Base-by-base conservation (phyloP, 495 filamentous ascomycete species). In the Penicillium simplicissimum region DNA sequence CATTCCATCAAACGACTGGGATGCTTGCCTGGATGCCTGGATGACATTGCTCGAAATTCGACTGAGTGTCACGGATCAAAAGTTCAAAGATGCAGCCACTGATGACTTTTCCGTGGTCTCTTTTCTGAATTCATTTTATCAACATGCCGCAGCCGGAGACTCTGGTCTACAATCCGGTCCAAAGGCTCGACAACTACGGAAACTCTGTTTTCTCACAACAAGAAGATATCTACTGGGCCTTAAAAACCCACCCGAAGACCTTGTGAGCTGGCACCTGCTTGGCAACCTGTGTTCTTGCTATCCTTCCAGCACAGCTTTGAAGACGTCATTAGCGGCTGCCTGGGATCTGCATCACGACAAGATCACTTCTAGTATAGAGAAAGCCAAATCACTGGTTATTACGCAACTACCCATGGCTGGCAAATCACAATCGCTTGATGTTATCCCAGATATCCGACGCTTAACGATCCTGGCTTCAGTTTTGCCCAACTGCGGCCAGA, bases 1-100 rank as follows among this genome's bases (percentile, higher is more conserved):
- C 58, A 80, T 96, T 35, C 76, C 81, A 9, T 82, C 86, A 1
- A 75, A 83, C 34, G 91, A 96, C 73, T 96, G 92, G 92, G 83
- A 88, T 57, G 79, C 82, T 36, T 93, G 88, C 71, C 72, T 95
- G 17, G 86, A 91, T 69, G 88, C 90, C 43, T 96, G 92, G 92
- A 73, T 88, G 19, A 68, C 83, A 9, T 76, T 96, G 4, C 70
- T 86, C 25, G 80, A 85, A 31, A 79, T 84, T 47, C 83, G 91
- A 62, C 71, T 96, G 9, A 83, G 82, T 34, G 64, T 88, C 3
- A 70, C 86, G 3, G 75, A 79, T 17, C 62, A 82, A 40, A 74
- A 81, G 3, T 90, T 92, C 60, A 40, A 63, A 53, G 62, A 68
- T 25, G 64, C 74, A 25, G 82, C 86, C 2, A 42, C 67, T 8